Evolutionary conservation across 768 basidiomycete species (phyloP).

Genomic region (Lanmaoa pseudosensibilis): DNA sequence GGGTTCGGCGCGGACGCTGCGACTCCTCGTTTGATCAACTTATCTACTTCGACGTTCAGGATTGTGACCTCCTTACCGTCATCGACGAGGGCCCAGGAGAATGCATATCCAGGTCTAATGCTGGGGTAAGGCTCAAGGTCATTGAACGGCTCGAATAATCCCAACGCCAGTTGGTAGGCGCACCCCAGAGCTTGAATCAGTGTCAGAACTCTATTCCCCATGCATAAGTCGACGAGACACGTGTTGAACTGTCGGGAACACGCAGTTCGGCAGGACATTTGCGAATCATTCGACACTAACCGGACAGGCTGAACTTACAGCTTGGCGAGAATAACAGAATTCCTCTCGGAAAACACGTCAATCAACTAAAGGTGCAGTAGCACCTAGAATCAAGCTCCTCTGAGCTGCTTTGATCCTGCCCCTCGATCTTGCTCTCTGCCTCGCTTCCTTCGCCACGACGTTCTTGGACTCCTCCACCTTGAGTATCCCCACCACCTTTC

Average conservation of each 20-base stretch:
- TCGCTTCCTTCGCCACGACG: conserved; percentile 9
- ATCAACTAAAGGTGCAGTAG: conserved; percentile 5
- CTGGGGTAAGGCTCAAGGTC: neutral
- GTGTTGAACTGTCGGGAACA: neutral
- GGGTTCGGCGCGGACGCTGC: neutral
- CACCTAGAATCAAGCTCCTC: neutral
- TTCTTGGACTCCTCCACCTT: conserved; percentile 38
- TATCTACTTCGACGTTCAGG: neutral
- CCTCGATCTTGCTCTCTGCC: conserved; percentile 19
- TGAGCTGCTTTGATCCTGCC: conserved; percentile 20
- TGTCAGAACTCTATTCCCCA: neutral
- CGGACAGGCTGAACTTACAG: neutral
- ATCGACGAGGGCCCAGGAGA: neutral
- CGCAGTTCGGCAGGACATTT: neutral
- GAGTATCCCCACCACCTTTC: conserved; percentile 54
- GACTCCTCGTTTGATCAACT: neutral
- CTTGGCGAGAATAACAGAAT: neutral
- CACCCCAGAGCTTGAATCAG: neutral
- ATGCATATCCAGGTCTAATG: neutral
- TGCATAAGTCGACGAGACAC: neutral
- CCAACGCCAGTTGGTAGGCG: neutral
- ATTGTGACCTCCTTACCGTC: neutral
- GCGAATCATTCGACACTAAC: neutral
- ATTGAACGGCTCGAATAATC: neutral
- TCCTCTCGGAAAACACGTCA: conserved; percentile 2